A percentile compares a stretch with the other conserved stretches of the same genome.
Evolutionary conservation across 1,284 basidiomycete species (phyloP).

Genomic region (Schizophyllum commune): DNA sequence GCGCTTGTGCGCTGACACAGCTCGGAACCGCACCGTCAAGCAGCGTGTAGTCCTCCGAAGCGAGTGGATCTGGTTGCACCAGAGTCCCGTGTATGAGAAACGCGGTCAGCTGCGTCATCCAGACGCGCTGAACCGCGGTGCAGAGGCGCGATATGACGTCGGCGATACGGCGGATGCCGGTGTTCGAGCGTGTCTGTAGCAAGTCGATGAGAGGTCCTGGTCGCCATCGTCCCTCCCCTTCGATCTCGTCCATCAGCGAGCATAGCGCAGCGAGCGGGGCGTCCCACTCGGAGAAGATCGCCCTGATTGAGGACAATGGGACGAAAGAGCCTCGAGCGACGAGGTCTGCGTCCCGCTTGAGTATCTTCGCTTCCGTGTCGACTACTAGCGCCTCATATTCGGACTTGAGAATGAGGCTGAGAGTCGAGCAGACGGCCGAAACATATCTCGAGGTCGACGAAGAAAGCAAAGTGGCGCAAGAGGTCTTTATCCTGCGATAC

Average conservation of each 20-base stretch:
- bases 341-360: slow-evolving; percentile 60
- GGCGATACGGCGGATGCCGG: slow-evolving; percentile 70
- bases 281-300: slow-evolving; percentile 80
- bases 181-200: slow-evolving; percentile 58
- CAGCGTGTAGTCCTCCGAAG: slow-evolving; percentile 44
- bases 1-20: slow-evolving; percentile 61
- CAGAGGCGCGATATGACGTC: slow-evolving; percentile 61
- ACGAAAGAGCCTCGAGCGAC: slow-evolving; percentile 75
- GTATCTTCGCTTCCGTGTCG: slow-evolving; percentile 71
- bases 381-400: slow-evolving; percentile 80
- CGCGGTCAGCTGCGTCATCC: slow-evolving; percentile 70
- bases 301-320: slow-evolving; percentile 72
- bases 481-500: slow-evolving; percentile 62
- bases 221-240: slow-evolving; percentile 47
- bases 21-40: slow-evolving; percentile 64
- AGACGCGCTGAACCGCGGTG: slow-evolving; percentile 69
- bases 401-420: slow-evolving; percentile 63
- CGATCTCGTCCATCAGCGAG: slow-evolving; percentile 53
- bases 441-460: slow-evolving; percentile 68
- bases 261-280: slow-evolving; percentile 68
- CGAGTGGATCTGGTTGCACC: slow-evolving; percentile 48
- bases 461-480: slow-evolving; percentile 38
- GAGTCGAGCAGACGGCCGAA: slow-evolving; percentile 64
- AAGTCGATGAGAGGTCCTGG: slow-evolving; percentile 76
- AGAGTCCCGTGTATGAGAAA: slow-evolving; percentile 74